Percentiles rank a stretch among this genome's conserved stretches.
Conservation (phyloP, 768 basidiomycete species). For the Xerocomus spinulosus region DNA sequence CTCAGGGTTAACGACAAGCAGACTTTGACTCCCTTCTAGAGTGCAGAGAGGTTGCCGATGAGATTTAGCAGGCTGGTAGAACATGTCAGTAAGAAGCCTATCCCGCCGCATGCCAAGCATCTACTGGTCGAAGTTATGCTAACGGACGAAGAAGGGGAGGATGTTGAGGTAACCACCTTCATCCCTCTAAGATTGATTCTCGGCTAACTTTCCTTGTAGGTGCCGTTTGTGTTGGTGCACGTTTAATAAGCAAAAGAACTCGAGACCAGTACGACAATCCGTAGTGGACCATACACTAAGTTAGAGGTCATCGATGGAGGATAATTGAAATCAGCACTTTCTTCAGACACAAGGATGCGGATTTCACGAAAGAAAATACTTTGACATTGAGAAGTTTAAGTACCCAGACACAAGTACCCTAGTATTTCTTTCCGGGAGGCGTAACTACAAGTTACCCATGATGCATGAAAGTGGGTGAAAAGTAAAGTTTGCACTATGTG, state of each 20-base stretch:
- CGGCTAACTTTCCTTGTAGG: conserved; percentile 36
- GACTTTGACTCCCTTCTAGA: conserved; percentile 41
- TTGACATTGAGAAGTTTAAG: conserved; percentile 5
- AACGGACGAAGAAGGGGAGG: conserved; percentile 86
- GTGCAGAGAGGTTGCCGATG: conserved; percentile 83
- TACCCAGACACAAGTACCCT: conserved; percentile 20
- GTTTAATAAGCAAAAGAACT: conserved; percentile 39
- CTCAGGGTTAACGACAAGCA: neutral
- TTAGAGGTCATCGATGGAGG: neutral
- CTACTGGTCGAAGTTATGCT: conserved; percentile 94
- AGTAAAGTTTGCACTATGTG: conserved; percentile 20
- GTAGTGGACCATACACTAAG: conserved; percentile 3
- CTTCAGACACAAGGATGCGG: too few relatives aligned
- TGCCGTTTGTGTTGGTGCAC: conserved; percentile 77
- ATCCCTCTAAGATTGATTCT: neutral
- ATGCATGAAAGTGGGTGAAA: conserved; percentile 22
- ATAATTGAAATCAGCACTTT: too few relatives aligned
- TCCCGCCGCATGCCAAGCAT: conserved; percentile 77
- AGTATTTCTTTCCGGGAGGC: conserved; percentile 10
- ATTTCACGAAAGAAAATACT: neutral
- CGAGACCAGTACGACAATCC: neutral
- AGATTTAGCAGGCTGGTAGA: conserved; percentile 90
- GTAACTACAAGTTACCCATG: conserved; percentile 48
- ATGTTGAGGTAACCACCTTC: conserved; percentile 70
- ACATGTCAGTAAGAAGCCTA: conserved; percentile 89